A percentile compares a stretch with the other conserved stretches of the same genome.
These are phyloP conservation scores for Ulota crispa DNA, from an alignment of 225 moss, liverwort and hornwort genomes.

Conservation along the genomic window DNA sequence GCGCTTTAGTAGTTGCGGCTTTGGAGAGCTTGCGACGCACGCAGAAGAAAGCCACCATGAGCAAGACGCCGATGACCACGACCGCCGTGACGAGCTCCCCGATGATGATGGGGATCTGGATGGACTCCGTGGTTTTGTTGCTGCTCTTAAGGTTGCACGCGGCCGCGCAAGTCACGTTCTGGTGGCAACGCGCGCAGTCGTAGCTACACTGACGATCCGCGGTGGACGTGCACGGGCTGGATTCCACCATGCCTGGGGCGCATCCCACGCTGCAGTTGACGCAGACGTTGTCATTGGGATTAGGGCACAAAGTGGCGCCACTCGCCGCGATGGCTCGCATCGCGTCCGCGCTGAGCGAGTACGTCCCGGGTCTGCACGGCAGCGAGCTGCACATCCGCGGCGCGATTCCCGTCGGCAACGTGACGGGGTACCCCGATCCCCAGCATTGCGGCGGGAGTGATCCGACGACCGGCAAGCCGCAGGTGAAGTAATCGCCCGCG, in stretches of 20 bases:
- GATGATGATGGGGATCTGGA: conserved; percentile 75
- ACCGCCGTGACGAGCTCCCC: conserved; percentile 71
- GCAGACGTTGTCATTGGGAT: conserved; percentile 50
- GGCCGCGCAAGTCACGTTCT: conserved; percentile 32
- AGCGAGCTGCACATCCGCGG: conserved; percentile 53
- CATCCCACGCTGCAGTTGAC: conserved; percentile 46
- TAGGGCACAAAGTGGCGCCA: conserved; percentile 43
- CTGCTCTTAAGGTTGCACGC: conserved; percentile 24
- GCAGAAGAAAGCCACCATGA: conserved; percentile 70
- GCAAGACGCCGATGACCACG: conserved; percentile 59
- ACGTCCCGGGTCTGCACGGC: conserved; percentile 46
- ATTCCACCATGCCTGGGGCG: conserved; percentile 31
- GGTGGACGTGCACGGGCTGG: conserved; percentile 31
- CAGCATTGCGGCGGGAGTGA: conserved; percentile 49
- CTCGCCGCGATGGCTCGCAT: conserved; percentile 44
- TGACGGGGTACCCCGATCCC: conserved; percentile 66
- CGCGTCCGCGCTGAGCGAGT: conserved; percentile 39
- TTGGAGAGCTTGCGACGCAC: conserved; percentile 53
- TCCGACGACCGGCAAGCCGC: conserved; percentile 33
- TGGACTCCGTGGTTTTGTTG: conserved; percentile 39
- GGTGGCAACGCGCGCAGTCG: conserved; percentile 33
- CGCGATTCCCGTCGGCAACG: conserved; percentile 38
- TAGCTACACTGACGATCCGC: conserved; percentile 51
- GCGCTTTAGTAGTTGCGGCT: conserved; percentile 5
- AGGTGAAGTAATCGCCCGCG: conserved; percentile 73